Evolutionary conservation across 768 basidiomycete species (phyloP), one percentile per base, ranked within the genome.

Genomic region (Udeniomyces megalosporus): DNA sequence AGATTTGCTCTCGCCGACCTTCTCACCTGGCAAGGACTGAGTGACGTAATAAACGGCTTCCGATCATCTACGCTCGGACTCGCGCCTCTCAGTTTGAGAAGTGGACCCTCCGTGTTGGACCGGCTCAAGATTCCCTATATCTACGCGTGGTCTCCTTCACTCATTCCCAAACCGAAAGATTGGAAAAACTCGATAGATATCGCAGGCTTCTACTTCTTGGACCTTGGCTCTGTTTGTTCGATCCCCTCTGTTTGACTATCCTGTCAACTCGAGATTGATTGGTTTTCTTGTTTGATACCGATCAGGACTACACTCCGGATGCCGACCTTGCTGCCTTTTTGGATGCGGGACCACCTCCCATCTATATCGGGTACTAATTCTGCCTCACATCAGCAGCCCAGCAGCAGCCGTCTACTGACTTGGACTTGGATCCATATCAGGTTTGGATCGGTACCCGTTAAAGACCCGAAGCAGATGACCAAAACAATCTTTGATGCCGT

Each of bases 101-200:
- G 78, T 3, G 83, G 82, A 0, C 77, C 80, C 7, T 75, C 77
- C 31, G 69, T 82, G 10, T 66, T 78, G 2, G 81, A 84, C 65
- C 72, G 77, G 14, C 69, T 82, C 31, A 80, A 79, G 48, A 47
- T 62, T 26, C 82, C 82, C 3, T 81, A 78, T 77, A 81, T 81
- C 3, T 84, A 82, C 67, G 82, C 81, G 67, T 80, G 82, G 77
- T 80, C 78, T 49, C 77, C 79, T 3, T 74, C 78, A 0, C 66
- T 84, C 26, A 79, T 83, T 0, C 80, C 80, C 0, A 81, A 81
- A 67, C 82, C 82, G 0, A 66, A 73, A 15, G 82, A 83, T 70
- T 84, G 82, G 82, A 80, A 77, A 64, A 79, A 78, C 60, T 73
- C 81, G 68, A 82, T 82, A 82, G 82, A 84, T 68, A 75, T 83